Base-by-base conservation (phyloP, 805 yeast species). In the Hanseniaspora singularis region DNA sequence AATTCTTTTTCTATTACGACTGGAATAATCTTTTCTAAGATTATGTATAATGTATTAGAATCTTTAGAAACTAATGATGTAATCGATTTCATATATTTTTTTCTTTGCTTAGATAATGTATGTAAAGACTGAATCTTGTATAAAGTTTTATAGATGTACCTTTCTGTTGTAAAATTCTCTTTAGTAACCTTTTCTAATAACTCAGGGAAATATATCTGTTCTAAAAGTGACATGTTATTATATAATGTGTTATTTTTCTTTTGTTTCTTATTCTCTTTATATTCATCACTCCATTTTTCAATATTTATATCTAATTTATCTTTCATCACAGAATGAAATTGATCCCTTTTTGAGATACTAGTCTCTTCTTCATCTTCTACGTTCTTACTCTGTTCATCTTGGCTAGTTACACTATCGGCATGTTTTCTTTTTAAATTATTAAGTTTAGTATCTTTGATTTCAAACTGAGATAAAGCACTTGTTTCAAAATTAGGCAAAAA, bases 151-250 rank as follows among this genome's bases (percentile, higher is more conserved):
- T 27, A 28, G 4, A 43, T 16, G 12, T 28, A 28, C 22, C 15
- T 36, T 3, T 43, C 36, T 11, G 38, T 26, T 8, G 28, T n/a
- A n/a, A n/a, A n/a, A n/a, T n/a, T n/a, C n/a, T 26, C 18, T 30
- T 34, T 43, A 6, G 28, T 4, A 31, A 34, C 20, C 36, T 33
- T 26, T 3, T 26, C 19, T 12, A 43, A 22, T 14, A 43, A 24
- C n/a, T 43, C 47, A 18, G 47, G 40, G 23, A 43, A 43, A 14
- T 36, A 43, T 8, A 43, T n/a, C 24, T 36, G 47, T 14, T 43
- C 47, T 15, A 43, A 19, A 8, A 28, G 10, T 9, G 40, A 36
- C 47, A 43, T 43, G 32, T 43, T 28, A 2, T 26, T 33, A 12
- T 27, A 15, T 30, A 19, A 5, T 4, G 5, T 33, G 4, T n/a